These are phyloP conservation scores for Phytophthora sp. DNA, from an alignment of 352 stramenopile genomes.

Conservation along the genomic window DNA sequence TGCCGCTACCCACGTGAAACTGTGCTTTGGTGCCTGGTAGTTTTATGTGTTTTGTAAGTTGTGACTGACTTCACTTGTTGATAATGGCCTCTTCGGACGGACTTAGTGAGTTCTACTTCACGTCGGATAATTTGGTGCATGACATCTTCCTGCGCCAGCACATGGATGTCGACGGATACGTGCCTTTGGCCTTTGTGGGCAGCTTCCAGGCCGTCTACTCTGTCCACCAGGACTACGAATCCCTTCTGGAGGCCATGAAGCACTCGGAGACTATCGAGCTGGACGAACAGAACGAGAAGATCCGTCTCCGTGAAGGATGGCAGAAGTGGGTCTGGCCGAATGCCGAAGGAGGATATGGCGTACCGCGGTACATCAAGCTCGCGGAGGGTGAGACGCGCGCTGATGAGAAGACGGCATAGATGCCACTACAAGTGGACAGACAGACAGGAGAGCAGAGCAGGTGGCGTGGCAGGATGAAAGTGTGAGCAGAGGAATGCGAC, in stretches of 20 bases:
- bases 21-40: slow-evolving; percentile 1
- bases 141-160: slow-evolving; percentile 87
- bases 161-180: slow-evolving; percentile 90
- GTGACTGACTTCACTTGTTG: slow-evolving; percentile 2
- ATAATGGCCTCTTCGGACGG: neutral
- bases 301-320: slow-evolving; percentile 86
- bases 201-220: slow-evolving; percentile 90
- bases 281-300: slow-evolving; percentile 91
- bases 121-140: slow-evolving; percentile 81
- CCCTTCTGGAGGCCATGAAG: slow-evolving; percentile 78
- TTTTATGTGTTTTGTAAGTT: neutral
- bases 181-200: slow-evolving; percentile 89
- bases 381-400: slow-evolving; percentile 35
- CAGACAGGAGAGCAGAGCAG: neutral
- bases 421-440: slow-evolving; percentile 11
- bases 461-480: neutral
- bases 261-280: slow-evolving; percentile 72
- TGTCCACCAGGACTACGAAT: slow-evolving; percentile 85
- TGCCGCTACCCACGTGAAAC: neutral
- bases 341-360: slow-evolving; percentile 80
- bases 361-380: slow-evolving; percentile 91
- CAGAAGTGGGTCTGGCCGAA: slow-evolving; percentile 92
- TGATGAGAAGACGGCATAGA: slow-evolving; percentile 42
- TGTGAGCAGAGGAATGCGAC: neutral
- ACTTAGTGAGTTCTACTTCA: slow-evolving; percentile 89